Evolutionary conservation across 1,139 yeast species (phyloP), one percentile per base, ranked within the genome.

Genomic region (Pichia norvegensis): DNA sequence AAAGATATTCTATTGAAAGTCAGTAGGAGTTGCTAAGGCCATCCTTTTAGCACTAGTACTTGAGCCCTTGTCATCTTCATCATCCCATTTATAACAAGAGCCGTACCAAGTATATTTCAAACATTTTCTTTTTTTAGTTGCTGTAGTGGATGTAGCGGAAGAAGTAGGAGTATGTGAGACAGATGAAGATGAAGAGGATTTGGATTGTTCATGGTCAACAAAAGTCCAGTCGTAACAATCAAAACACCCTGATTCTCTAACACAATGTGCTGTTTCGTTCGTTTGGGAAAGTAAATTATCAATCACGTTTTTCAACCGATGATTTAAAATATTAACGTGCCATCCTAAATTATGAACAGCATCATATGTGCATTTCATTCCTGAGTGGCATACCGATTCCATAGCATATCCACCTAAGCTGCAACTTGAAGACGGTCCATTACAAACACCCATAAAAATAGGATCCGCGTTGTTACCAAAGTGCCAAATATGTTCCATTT

Each of bases 401-500:
- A 92, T 83, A 11, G 98, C 98, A 64, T 88, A 92, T 0, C 98
- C 98, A 0, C 86, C 97, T 14, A 86, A 74, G 56, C 92, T 82
- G 64, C 99, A 92, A 4, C 92, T 67, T 1, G 95, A 84, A 9
- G 94, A 81, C 1, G 95, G 95, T 4, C 99, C 99, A 60, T 86
- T 88, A 63, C 98, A 92, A 7, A 87, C 90, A 0, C 99, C 99
- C 95, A 90, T 85, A 59, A 73, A 92, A 6, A 92, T 85, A 1
- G 99, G 99, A 62, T 92, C 99, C 0, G 96, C 98, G 1, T 95
- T 92, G 62, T 92, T 92, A 7, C 98, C 98, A 61, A 92, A 68
- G 61, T 94, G 97, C 95, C 95, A 92, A 19, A 94, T 76, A 54
- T 87, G 83, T 58, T 90, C 97, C 64, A 77, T 69, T 59, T 81